Conservation (phyloP, 2,329 filamentous ascomycete genomes). For the Ophiostoma quercus region DNA sequence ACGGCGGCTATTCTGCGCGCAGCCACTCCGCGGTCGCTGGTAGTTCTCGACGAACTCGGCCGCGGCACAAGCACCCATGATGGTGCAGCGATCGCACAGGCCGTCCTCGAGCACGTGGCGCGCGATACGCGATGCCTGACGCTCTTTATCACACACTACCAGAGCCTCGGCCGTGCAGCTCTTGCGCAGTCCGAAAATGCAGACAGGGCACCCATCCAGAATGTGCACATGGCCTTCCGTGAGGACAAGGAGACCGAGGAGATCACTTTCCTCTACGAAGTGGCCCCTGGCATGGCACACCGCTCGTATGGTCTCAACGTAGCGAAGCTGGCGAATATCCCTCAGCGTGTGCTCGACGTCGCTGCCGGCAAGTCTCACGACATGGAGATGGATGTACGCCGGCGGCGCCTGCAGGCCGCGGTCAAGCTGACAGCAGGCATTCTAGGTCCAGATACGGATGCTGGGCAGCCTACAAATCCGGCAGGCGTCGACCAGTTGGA, state of each 20-base stretch:
- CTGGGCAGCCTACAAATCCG: slow-evolving; percentile 30
- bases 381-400: slow-evolving; percentile 68
- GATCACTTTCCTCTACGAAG: slow-evolving; percentile 91
- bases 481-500: slow-evolving; percentile 42
- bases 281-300: slow-evolving; percentile 85
- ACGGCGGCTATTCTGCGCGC: slow-evolving; percentile 86
- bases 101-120: slow-evolving; percentile 81
- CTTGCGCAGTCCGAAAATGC: slow-evolving; percentile 51
- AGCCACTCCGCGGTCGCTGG: slow-evolving; percentile 75
- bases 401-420: slow-evolving; percentile 54
- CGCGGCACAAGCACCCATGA: slow-evolving; percentile 93
- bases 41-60: slow-evolving; percentile 92
- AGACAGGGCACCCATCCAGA: slow-evolving; percentile 55
- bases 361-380: slow-evolving; percentile 74
- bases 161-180: slow-evolving; percentile 61
- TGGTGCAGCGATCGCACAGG: slow-evolving; percentile 89
- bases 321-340: slow-evolving; percentile 76
- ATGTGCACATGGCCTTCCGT: slow-evolving; percentile 92
- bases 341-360: slow-evolving; percentile 68
- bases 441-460: slow-evolving; percentile 29
- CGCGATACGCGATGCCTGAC: slow-evolving; percentile 69
- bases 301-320: slow-evolving; percentile 93
- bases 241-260: slow-evolving; percentile 44
- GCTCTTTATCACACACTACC: slow-evolving; percentile 97
- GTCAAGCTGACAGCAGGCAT: slow-evolving; percentile 36